These are phyloP conservation scores for Teunomyces tritomae DNA, from an alignment of 805 yeast genomes.

Conservation along the genomic window DNA sequence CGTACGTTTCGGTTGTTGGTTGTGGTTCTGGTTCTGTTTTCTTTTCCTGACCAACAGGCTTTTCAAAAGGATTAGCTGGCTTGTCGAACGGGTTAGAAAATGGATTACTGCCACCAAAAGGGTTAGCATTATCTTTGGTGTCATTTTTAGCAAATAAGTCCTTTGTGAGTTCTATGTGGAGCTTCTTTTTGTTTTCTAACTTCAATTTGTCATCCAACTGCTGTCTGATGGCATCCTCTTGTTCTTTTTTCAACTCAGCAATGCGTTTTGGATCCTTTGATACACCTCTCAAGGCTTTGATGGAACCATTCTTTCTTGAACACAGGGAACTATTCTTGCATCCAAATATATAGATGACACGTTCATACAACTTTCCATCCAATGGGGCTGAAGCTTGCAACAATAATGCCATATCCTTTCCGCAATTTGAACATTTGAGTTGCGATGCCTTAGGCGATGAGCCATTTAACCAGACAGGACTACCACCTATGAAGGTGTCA, in stretches of 20 bases:
- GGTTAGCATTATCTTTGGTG: constrained; percentile 3
- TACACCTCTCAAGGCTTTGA: constrained; percentile 77
- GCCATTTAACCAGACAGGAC: constrained; percentile 60
- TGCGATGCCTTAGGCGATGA: constrained; percentile 56
- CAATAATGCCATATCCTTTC: constrained; percentile 58
- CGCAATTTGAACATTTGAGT: constrained; percentile 67
- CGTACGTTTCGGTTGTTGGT: constrained; percentile 10
- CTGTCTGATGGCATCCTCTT: constrained; percentile 24
- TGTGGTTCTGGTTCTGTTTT: neutral
- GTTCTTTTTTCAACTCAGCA: constrained; percentile 35
- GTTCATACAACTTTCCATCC: constrained; percentile 68
- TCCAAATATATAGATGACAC: constrained; percentile 76
- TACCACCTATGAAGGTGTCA: constrained; percentile 83
- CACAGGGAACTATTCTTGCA: constrained; percentile 61
- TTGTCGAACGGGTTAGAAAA: constrained; percentile 33
- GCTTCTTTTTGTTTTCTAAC: constrained; percentile 43
- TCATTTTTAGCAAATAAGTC: constrained; percentile 15
- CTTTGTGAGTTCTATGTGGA: constrained; percentile 39
- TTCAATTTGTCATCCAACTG: constrained; percentile 40
- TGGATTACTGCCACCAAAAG: constrained; percentile 1
- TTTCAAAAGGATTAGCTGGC: constrained; percentile 6
- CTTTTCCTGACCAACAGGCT: neutral
- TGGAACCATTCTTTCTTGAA: constrained; percentile 63
- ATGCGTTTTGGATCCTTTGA: constrained; percentile 54
- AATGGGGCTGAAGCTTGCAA: constrained; percentile 82